phyloP scores from a whole-genome alignment of 768 basidiomycete species.

The Pleurotus eryngii region DNA sequence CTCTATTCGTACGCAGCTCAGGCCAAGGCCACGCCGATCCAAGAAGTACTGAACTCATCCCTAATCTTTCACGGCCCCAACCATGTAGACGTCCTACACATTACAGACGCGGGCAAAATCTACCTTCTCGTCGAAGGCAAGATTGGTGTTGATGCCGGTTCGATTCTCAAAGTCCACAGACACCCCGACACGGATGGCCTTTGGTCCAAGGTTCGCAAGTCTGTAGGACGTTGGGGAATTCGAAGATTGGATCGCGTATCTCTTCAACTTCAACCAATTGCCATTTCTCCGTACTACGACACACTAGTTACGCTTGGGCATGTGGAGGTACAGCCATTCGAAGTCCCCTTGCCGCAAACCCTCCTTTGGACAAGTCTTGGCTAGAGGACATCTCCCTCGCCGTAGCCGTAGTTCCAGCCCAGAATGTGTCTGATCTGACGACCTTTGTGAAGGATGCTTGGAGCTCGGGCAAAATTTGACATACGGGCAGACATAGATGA shows the following conservation, averaged over 20 bases:
- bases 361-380: conserved; percentile 54
- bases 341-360: conserved; percentile 55
- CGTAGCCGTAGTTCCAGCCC: conserved; percentile 50
- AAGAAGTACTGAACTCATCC: conserved; percentile 54
- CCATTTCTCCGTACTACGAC: conserved; percentile 43
- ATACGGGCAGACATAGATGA: conserved; percentile 40
- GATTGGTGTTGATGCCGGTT: conserved; percentile 67
- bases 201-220: conserved; percentile 54
- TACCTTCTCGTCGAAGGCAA: conserved; percentile 57
- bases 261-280: conserved; percentile 48
- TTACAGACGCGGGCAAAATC: conserved; percentile 53
- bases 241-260: conserved; percentile 52
- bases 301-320: conserved; percentile 39
- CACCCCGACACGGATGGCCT: conserved; percentile 40
- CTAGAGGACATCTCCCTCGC: conserved; percentile 49
- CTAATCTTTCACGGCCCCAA: conserved; percentile 61
- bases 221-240: conserved; percentile 67
- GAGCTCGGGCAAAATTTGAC: conserved; percentile 45
- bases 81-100: conserved; percentile 57
- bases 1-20: conserved; percentile 66
- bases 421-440: conserved; percentile 43
- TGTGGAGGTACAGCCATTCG: conserved; percentile 45
- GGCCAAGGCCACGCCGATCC: conserved; percentile 48
- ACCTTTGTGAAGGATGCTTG: conserved; percentile 59
- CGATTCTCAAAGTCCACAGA: conserved; percentile 52